Evolutionary conservation across 73 alveolate genomes (phyloP).

Genomic region (Uronychia setigera): DNA sequence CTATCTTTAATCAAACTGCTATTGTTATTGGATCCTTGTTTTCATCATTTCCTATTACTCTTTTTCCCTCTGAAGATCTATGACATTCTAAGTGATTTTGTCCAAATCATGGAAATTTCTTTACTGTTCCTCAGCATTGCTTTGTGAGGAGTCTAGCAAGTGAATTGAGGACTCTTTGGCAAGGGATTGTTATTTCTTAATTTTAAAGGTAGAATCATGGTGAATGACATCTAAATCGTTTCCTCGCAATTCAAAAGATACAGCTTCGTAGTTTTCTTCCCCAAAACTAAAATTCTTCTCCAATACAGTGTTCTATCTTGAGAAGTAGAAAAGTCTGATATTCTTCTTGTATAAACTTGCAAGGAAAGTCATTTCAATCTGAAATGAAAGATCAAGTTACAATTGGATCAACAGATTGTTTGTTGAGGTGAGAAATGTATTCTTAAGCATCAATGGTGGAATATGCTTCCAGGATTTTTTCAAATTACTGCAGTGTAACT

Average conservation of each 20-base stretch:
- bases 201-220: background rate
- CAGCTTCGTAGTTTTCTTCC: background rate
- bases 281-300: conserved; percentile 5
- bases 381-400: background rate
- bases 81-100: too few species aligned
- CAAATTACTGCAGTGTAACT: background rate
- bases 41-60: too few species aligned
- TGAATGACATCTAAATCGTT: background rate
- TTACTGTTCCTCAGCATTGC: too few species aligned
- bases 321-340: conserved; percentile 8
- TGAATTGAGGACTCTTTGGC: too few species aligned
- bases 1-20: too few species aligned
- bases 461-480: background rate
- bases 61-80: too few species aligned
- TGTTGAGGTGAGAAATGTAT: background rate
- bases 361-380: conserved; percentile 5
- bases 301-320: background rate
- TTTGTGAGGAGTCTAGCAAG: too few species aligned
- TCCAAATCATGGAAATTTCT: too few species aligned
- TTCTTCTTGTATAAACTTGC: background rate
- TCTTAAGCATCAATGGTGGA: background rate
- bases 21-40: too few species aligned
- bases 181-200: background rate
- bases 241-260: background rate
- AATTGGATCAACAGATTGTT: background rate